Percentiles rank a stretch among this genome's conserved stretches.
phyloP scores from a whole-genome alignment of 306 rosid species.

The Lathyrus tuberosus region DNA sequence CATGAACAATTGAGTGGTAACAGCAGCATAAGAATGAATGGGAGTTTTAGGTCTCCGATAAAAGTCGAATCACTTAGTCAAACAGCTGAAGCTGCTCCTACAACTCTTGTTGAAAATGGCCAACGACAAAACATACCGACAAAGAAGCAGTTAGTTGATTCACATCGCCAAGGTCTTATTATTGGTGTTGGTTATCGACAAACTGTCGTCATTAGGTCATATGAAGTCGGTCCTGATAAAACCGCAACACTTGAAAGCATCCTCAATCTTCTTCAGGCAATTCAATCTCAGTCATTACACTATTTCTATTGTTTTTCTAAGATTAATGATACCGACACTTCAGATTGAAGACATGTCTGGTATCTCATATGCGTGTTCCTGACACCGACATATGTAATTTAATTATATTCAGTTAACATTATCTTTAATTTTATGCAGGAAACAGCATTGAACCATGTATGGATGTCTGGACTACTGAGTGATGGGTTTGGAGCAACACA shows the following conservation, averaged over 20 bases:
- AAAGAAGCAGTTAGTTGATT: slow-evolving; percentile 77
- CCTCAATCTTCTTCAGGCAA: slow-evolving; percentile 87
- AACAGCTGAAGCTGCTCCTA: slow-evolving; percentile 39
- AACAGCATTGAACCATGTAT: slow-evolving; percentile 89
- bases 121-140: slow-evolving; percentile 79
- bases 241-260: slow-evolving; percentile 88
- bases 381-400: not conserved
- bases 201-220: slow-evolving; percentile 82
- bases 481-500: slow-evolving; percentile 98
- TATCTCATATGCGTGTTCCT: not conserved
- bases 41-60: slow-evolving; percentile 38
- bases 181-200: slow-evolving; percentile 83
- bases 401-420: not conserved
- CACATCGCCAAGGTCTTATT: slow-evolving; percentile 73
- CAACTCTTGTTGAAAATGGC: slow-evolving; percentile 44
- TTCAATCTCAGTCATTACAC: not conserved
- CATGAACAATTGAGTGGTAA: slow-evolving; percentile 43
- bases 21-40: slow-evolving; percentile 56
- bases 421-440: slow-evolving; percentile 52
- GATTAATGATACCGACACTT: not conserved
- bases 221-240: slow-evolving; percentile 94
- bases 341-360: not conserved
- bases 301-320: not conserved
- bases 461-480: slow-evolving; percentile 92
- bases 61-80: slow-evolving; percentile 48